Percentiles rank a stretch among this genome's conserved stretches.
Conservation (phyloP, 805 yeast species). For the Lipomyces sp. region DNA sequence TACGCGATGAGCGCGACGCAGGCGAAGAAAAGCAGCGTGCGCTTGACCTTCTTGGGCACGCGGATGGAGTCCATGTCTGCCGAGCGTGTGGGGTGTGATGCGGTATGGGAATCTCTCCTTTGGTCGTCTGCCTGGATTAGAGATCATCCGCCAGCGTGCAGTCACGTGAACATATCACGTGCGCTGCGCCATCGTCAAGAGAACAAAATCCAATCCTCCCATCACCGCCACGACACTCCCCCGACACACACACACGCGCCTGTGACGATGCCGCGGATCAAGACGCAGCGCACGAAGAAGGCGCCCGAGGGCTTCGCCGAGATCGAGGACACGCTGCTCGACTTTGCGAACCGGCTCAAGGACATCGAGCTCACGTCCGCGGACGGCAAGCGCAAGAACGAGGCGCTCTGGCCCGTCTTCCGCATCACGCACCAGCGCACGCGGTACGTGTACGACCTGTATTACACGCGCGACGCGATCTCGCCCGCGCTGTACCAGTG, state of each 20-base stretch:
- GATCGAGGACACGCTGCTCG: conserved; percentile 61
- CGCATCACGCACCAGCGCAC: conserved; percentile 72
- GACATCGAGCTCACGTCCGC: conserved; percentile 40
- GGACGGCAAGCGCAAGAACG: conserved; percentile 51
- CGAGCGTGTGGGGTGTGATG: too few species aligned
- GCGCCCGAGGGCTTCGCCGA: conserved; percentile 76
- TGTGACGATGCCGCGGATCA: conserved; percentile 46
- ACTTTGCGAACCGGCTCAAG: conserved; percentile 57
- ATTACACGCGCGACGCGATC: conserved; percentile 67
- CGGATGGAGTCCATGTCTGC: neutral
- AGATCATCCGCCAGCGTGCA: too few species aligned
- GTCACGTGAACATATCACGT: too few species aligned
- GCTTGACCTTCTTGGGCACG: conserved; percentile 2
- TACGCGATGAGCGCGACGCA: neutral
- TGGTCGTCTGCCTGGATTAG: too few species aligned
- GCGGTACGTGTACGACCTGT: conserved; percentile 69
- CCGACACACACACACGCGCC: too few species aligned
- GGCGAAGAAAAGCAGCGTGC: conserved; percentile 2
- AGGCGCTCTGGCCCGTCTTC: conserved; percentile 65
- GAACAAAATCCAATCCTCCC: too few species aligned
- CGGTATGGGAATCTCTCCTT: neutral
- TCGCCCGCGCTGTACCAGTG: conserved; percentile 68
- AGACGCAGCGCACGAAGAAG: conserved; percentile 44
- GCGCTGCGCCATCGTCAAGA: too few species aligned
- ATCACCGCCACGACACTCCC: too few species aligned